These are phyloP conservation scores for Pseudonitzschia multistriata DNA, from an alignment of 108 stramenopile species.

Conservation along the genomic window DNA sequence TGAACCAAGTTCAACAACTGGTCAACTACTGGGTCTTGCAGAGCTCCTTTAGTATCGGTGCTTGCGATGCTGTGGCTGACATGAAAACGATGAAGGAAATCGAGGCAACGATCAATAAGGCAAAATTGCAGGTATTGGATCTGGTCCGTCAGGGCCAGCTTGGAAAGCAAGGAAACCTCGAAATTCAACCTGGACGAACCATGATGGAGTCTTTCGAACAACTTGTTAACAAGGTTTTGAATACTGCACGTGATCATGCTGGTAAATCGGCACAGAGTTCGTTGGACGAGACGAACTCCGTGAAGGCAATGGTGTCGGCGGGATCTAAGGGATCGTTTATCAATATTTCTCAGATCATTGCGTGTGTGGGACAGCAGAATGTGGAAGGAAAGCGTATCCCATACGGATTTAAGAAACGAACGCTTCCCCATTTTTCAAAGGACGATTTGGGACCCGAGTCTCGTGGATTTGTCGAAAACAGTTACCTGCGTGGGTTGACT, in stretches of 20 bases:
- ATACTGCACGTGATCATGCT: conserved; percentile 94
- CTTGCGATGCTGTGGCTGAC: conserved; percentile 97
- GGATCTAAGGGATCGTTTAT: conserved; percentile 98
- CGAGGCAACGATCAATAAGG: conserved; percentile 94
- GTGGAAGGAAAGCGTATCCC: conserved; percentile 99
- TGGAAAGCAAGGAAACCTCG: conserved; percentile 77
- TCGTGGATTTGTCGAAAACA: conserved; percentile 99
- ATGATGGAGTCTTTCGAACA: conserved; percentile 99
- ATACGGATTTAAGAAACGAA: conserved; percentile 96
- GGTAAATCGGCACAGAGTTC: conserved; percentile 92
- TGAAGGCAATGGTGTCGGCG: conserved; percentile 96
- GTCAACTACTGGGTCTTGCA: conserved; percentile 96
- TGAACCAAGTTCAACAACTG: conserved; percentile 96
- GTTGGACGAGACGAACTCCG: conserved; percentile 92
- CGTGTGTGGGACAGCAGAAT: conserved; percentile 99
- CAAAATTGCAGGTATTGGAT: conserved; percentile 91
- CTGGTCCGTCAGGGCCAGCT: conserved; percentile 96
- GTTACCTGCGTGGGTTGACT: conserved; percentile 94
- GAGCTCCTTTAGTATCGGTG: conserved; percentile 94
- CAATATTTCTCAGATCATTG: conserved; percentile 99
- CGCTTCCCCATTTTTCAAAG: conserved; percentile 98
- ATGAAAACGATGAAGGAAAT: conserved; percentile 93
- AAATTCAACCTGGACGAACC: conserved; percentile 96
- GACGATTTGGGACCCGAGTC: conserved; percentile 97
- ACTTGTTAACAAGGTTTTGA: conserved; percentile 94